Conservation (phyloP, 2,329 filamentous ascomycete species). For the Colletotrichum brevisporum region DNA sequence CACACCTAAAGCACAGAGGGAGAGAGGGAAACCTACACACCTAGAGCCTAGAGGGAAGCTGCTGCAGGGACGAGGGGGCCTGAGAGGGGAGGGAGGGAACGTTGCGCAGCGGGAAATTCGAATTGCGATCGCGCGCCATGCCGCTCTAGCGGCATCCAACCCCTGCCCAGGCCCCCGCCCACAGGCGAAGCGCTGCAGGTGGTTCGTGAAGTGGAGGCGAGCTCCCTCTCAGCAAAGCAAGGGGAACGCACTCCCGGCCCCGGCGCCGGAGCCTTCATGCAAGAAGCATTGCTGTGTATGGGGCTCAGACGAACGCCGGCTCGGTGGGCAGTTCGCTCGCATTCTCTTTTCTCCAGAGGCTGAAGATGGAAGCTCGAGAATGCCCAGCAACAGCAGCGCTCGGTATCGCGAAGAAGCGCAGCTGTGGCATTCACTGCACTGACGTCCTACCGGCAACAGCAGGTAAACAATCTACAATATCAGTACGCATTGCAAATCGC, state of each 20-base stretch:
- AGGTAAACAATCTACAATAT: no score
- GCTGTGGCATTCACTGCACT: no score
- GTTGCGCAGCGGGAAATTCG: constrained; percentile 36
- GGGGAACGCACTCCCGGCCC: neutral
- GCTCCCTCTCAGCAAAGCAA: neutral
- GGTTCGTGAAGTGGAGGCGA: constrained; percentile 16
- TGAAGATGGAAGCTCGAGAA: no score
- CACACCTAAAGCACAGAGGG: neutral
- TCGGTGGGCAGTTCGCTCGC: constrained; percentile 24
- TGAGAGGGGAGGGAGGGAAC: constrained; percentile 1
- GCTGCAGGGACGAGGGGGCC: neutral
- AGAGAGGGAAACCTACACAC: no score
- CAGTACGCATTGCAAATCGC: constrained; percentile 16
- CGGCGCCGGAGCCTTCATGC: no score
- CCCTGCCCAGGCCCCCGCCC: constrained; percentile 12
- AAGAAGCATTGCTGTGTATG: neutral
- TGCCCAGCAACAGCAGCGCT: no score
- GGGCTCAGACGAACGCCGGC: constrained; percentile 37
- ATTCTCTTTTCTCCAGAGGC: constrained; percentile 3
- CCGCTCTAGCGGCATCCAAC: constrained; percentile 19
- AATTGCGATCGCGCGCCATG: constrained; percentile 38
- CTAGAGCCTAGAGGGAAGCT: neutral
- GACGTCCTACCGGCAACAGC: no score
- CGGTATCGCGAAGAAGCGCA: no score
- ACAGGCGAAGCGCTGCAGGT: no score